Percentiles rank a stretch among this genome's conserved stretches.
Conservation (phyloP, 306 rosid genomes). For the Quercus suber region DNA sequence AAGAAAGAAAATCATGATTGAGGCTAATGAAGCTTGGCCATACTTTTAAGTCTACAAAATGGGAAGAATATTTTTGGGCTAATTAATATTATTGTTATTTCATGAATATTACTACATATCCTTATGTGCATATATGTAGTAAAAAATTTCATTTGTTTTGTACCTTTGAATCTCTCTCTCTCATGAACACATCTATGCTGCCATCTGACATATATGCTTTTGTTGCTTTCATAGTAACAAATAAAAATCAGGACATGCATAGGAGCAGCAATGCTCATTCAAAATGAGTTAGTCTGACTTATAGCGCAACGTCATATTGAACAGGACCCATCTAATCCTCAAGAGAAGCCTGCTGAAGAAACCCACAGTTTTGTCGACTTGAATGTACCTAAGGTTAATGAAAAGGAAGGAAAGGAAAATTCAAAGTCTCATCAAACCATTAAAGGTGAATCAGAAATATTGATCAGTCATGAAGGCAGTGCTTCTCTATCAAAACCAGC, state of each 20-base stretch:
- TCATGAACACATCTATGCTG: background rate
- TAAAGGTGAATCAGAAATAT: constrained; percentile 3
- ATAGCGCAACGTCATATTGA: constrained; percentile 1
- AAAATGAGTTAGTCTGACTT: background rate
- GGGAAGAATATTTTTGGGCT: background rate
- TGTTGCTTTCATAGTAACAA: background rate
- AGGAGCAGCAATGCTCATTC: background rate
- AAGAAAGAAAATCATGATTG: background rate
- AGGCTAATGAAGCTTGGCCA: background rate
- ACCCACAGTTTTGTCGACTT: background rate
- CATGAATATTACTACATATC: background rate
- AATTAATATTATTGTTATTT: background rate
- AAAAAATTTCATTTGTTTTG: background rate
- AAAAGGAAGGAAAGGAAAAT: constrained; percentile 5
- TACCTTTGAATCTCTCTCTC: background rate
- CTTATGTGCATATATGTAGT: background rate
- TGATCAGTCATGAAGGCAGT: background rate
- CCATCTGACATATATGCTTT: too few relatives aligned
- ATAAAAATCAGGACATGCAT: background rate
- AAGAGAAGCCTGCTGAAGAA: constrained; percentile 14
- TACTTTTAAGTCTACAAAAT: background rate
- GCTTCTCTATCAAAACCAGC: background rate
- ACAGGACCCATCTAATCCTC: constrained; percentile 22
- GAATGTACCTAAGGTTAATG: background rate
- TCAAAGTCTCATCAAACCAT: background rate